Conservation (phyloP, 345 rosid species). For the Excoecaria cochinchinensis region DNA sequence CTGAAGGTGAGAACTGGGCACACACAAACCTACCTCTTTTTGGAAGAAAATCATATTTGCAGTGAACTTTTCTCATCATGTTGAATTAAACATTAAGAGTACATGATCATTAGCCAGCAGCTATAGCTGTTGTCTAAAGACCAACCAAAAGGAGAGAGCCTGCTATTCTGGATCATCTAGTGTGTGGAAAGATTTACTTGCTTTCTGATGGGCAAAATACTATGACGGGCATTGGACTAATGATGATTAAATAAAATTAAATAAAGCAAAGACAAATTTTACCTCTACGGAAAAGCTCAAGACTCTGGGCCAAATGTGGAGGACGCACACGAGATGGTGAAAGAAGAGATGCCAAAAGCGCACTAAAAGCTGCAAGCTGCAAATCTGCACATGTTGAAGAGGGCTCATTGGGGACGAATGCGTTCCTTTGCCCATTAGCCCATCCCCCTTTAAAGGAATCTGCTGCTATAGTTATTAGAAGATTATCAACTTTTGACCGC, state of each 20-base stretch:
- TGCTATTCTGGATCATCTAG: too few species aligned
- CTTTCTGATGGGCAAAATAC: not conserved
- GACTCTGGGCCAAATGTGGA: slow-evolving; percentile 54
- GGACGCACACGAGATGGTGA: slow-evolving; percentile 63
- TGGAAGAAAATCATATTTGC: too few species aligned
- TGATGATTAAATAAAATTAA: not conserved
- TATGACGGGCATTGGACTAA: too few species aligned
- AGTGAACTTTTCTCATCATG: too few species aligned
- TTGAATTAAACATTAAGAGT: too few species aligned
- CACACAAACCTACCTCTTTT: too few species aligned
- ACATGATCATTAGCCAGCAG: not conserved
- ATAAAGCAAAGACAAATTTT: slow-evolving; percentile 8
- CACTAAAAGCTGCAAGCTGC: slow-evolving; percentile 69
- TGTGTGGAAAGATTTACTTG: not conserved
- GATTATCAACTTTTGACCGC: slow-evolving; percentile 59
- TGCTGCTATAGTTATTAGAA: slow-evolving; percentile 56
- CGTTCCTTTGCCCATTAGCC: slow-evolving; percentile 42
- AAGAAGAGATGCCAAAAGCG: slow-evolving; percentile 72
- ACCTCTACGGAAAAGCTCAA: slow-evolving; percentile 82
- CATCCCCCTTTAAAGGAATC: slow-evolving; percentile 56
- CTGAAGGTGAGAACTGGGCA: too few species aligned
- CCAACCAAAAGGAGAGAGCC: not conserved
- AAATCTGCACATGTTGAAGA: slow-evolving; percentile 43
- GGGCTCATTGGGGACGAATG: slow-evolving; percentile 34
- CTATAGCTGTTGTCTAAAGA: not conserved